These are phyloP conservation scores for Jaapia argillacea DNA, from an alignment of 768 basidiomycete genomes.

Conservation along the genomic window DNA sequence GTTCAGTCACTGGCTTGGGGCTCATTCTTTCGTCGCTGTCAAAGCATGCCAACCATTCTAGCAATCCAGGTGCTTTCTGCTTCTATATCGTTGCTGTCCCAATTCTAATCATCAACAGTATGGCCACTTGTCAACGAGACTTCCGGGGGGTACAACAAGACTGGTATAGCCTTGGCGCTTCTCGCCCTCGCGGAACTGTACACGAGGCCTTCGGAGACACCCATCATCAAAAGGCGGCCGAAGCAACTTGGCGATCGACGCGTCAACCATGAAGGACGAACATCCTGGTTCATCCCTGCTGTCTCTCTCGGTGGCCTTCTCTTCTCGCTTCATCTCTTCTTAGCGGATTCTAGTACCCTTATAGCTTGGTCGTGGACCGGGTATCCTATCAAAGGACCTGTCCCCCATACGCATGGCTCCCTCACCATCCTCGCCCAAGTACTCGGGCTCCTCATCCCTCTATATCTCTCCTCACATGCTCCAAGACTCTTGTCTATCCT, in stretches of 20 bases:
- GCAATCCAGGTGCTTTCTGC: slow-evolving; percentile 55
- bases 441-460: slow-evolving; percentile 36
- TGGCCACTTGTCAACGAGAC: slow-evolving; percentile 68
- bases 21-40: slow-evolving; percentile 55
- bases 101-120: slow-evolving; percentile 34
- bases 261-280: neutral
- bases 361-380: slow-evolving; percentile 89
- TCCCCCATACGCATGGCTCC: slow-evolving; percentile 61
- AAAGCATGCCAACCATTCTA: slow-evolving; percentile 73
- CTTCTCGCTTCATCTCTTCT: slow-evolving; percentile 62
- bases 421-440: slow-evolving; percentile 57
- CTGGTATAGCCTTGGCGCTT: slow-evolving; percentile 46
- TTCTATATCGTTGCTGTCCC: neutral
- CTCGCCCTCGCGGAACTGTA: slow-evolving; percentile 49
- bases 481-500: slow-evolving; percentile 14
- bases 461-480: slow-evolving; percentile 7
- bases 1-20: slow-evolving; percentile 56
- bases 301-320: slow-evolving; percentile 58
- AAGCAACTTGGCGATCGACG: no score
- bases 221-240: no score
- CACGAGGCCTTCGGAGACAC: slow-evolving; percentile 33
- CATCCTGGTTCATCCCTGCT: slow-evolving; percentile 29
- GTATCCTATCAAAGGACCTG: slow-evolving; percentile 64
- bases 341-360: slow-evolving; percentile 69
- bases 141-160: slow-evolving; percentile 63